Evolutionary conservation across 345 rosid species (phyloP).

Genomic region (Camelina sativa): DNA sequence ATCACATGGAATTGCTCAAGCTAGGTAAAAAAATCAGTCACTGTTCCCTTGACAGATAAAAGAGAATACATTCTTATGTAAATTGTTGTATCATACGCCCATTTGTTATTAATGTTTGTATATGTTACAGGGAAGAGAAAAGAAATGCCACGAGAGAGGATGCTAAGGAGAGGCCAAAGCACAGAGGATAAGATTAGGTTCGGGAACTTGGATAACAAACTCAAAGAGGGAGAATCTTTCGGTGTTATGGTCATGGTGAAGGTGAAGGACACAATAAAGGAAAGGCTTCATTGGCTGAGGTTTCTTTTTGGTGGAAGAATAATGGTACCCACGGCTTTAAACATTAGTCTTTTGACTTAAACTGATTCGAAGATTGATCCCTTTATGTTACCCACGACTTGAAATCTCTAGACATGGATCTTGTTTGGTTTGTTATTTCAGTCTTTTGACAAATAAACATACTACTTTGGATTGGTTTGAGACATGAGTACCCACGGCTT

Average conservation of each 20-base stretch:
- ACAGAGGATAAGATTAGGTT: conserved; percentile 22
- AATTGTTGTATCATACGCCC: not conserved
- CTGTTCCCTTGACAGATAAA: not conserved
- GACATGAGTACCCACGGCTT: too few species aligned
- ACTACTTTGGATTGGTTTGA: too few species aligned
- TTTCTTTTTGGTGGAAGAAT: too few species aligned
- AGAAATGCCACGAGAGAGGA: conserved; percentile 53
- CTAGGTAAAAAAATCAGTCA: conserved; percentile 53
- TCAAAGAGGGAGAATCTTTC: not conserved
- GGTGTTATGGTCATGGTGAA: not conserved
- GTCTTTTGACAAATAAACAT: too few species aligned
- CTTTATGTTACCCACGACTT: too few species aligned
- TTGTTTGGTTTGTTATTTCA: too few species aligned
- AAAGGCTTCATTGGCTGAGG: conserved; percentile 6
- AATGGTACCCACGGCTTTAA: too few species aligned
- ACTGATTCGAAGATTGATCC: too few species aligned
- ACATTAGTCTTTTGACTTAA: too few species aligned
- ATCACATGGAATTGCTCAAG: conserved; percentile 63
- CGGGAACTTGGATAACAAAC: conserved; percentile 15
- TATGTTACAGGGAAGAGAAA: conserved; percentile 77
- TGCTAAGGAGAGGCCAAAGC: conserved; percentile 21
- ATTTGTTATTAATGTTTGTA: conserved; percentile 8
- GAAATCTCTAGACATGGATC: too few species aligned
- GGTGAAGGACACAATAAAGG: conserved; percentile 7
- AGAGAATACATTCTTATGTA: not conserved